These are phyloP conservation scores for Fusarium domesticum DNA, from an alignment of 2,329 filamentous ascomycete species.

Conservation along the genomic window DNA sequence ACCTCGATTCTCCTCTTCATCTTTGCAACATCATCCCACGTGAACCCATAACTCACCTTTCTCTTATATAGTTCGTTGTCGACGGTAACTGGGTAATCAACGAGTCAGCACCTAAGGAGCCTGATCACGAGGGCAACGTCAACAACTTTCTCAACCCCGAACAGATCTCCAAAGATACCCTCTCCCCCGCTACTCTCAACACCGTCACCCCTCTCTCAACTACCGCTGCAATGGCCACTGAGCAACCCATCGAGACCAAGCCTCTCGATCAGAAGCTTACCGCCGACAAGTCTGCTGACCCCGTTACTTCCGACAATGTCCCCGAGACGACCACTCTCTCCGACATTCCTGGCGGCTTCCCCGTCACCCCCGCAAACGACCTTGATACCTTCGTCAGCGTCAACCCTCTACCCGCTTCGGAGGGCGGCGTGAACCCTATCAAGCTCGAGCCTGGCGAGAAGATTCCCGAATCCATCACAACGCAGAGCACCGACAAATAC, in stretches of 20 bases:
- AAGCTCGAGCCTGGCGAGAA: constrained; percentile 75
- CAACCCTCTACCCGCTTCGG: constrained; percentile 60
- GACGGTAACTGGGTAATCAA: constrained; percentile 89
- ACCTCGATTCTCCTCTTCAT: constrained; percentile 6
- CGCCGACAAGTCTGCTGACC: constrained; percentile 26
- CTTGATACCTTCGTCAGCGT: constrained; percentile 54
- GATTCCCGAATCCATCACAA: constrained; percentile 67
- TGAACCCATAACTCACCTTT: constrained; percentile 24
- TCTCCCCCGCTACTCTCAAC: constrained; percentile 56
- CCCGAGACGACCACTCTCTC: constrained; percentile 31
- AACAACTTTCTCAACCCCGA: constrained; percentile 88
- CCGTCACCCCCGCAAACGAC: constrained; percentile 62
- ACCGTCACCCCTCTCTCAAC: constrained; percentile 68
- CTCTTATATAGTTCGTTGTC: constrained; percentile 74
- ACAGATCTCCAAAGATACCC: constrained; percentile 55
- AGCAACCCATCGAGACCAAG: constrained; percentile 50
- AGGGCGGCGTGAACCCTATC: constrained; percentile 73
- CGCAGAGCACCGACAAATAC: constrained; percentile 66
- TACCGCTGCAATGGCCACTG: constrained; percentile 63
- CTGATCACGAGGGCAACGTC: constrained; percentile 77
- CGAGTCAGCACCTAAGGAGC: constrained; percentile 74
- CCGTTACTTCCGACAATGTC: constrained; percentile 26
- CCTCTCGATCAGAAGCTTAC: constrained; percentile 7
- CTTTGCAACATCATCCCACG: constrained; percentile 3
- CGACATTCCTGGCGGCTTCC: constrained; percentile 49